Evolutionary conservation across 192 early-diverging fungal genomes (phyloP), one percentile per base, ranked within the genome.

Genomic region (Linnemannia exigua): DNA sequence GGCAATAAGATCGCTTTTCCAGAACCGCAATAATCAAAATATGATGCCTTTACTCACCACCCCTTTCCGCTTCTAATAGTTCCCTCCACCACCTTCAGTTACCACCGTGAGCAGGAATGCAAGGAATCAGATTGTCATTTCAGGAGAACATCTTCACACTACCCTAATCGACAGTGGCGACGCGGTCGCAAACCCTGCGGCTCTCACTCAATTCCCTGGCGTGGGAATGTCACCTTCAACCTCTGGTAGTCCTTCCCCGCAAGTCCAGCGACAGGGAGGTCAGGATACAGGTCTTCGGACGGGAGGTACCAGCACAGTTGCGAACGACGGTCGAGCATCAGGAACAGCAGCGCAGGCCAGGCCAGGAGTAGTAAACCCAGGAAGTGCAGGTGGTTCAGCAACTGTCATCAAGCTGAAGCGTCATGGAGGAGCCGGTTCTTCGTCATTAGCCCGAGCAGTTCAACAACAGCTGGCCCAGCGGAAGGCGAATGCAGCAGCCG

Each of bases 371-470:
- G 22, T 37, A 22, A 74, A 36, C 61, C 15, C 41, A 52, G 36
- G 54, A 47, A 54, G 47, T 41, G 47, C 72, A 31, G 75, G 72
- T 14, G 74, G 72, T 25, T 74, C 82, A 7, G 69, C 71, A 36
- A 81, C 75, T 68, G 63, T 81, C 48, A 77, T 81, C 50, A 82
- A 79, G 25, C 36, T 82, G n/a, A 90, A 91, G 74, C 67, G 79
- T 15, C 88, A 86, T 70, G 91, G 90, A 19, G 79, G 90, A 14
- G 87, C 90, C 9, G 87, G 89, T 16, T 92, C 84, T 0, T 86
- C 92, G 11, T 91, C 91, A 16, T 67, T 93, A 41, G 91, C 92
- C 11, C 75, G 92, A 38, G 88, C 92, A 22, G 89, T 93, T 5
- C 89, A 92, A 37, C 87, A 91, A 54, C 92, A 93, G 67, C 54